phyloP scores from a whole-genome alignment of 2,329 filamentous ascomycete genomes.

The Alternaria postmessia region DNA sequence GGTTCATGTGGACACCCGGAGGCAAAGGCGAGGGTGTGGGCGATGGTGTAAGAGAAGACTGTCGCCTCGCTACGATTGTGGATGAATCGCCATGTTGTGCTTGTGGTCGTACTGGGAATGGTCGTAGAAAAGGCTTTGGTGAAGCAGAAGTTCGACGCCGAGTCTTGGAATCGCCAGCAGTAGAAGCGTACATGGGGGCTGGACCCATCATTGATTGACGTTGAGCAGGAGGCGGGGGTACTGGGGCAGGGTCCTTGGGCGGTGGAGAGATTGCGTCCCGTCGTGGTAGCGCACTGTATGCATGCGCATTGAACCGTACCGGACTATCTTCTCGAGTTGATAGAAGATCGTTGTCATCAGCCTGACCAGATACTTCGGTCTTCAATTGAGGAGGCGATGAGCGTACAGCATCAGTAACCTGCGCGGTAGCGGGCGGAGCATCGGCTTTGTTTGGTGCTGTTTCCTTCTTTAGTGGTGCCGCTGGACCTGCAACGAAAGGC shows the following conservation, averaged over 20 bases:
- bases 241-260: slow-evolving; percentile 35
- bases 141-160: slow-evolving; percentile 41
- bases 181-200: slow-evolving; percentile 13
- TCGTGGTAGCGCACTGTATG: slow-evolving; percentile 37
- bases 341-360: slow-evolving; percentile 1
- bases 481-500: slow-evolving; percentile 7
- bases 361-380: not conserved
- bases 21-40: slow-evolving; percentile 35
- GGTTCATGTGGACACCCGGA: slow-evolving; percentile 34
- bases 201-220: slow-evolving; percentile 37
- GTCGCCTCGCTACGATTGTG: slow-evolving; percentile 39
- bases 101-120: slow-evolving; percentile 47
- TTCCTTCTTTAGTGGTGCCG: not conserved
- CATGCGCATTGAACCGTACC: slow-evolving; percentile 34
- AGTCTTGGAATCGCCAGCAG: slow-evolving; percentile 18
- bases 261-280: slow-evolving; percentile 41
- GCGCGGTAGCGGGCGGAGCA: slow-evolving; percentile 11
- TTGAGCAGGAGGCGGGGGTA: slow-evolving; percentile 32
- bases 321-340: slow-evolving; percentile 30
- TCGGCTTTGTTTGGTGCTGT: not conserved
- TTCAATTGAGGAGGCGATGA: slow-evolving; percentile 6
- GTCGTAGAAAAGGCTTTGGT: slow-evolving; percentile 48
- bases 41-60: slow-evolving; percentile 37
- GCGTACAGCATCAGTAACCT: slow-evolving; percentile 16
- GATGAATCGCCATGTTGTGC: slow-evolving; percentile 39